Base-by-base conservation (phyloP, 2,329 filamentous ascomycete genomes). In the Chaetomium olivaceum region DNA sequence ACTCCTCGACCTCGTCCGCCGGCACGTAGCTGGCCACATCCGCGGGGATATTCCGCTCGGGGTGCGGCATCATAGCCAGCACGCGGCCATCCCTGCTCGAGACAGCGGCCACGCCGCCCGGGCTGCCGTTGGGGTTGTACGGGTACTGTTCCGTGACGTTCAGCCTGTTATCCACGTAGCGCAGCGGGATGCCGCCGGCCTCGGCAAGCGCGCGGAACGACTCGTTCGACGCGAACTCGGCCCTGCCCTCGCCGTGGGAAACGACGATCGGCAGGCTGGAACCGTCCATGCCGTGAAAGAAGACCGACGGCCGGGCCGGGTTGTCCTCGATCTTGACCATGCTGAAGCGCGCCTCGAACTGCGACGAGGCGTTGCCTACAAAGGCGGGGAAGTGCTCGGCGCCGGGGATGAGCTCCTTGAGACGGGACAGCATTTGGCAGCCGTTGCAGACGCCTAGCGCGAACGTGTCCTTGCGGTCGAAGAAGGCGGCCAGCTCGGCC, bases 381-480 rank as follows among this genome's bases (percentile, higher is more conserved):
- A 97, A 97, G 27, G 86, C 90, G 2, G 93, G 93, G 93, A 93
- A 97, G 73, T 85, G 80, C 70, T 86, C 81, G 0, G 93, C 87
- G n/a, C 93, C 93, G 0, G 93, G 93, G 69, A 97, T 96, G 61
- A 97, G 82, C 66, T 90, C 87, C 74, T 92, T 92, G 78, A 96
- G 81, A 59, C 92, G 88, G 6, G 90, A 91, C 50, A 98, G 82
- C 87, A 98, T 96, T 78, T 99, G 95, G 76, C 95, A 98, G 59
- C 95, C 95, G 76, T 99, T 99, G 85, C 95, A 98, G 39, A 98
- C 92, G 72, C 95, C 95, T 0, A 99, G 85, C 0, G 92, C 84
- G 78, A 99, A 98, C 0, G 95, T 98, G 75, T 97, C 92, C 4
- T 89, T 86, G 33, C 95, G 87, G 70, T 88, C 85, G 80, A 98